Evolutionary conservation across 345 rosid genomes (phyloP).

Genomic region (Salix dunnii): DNA sequence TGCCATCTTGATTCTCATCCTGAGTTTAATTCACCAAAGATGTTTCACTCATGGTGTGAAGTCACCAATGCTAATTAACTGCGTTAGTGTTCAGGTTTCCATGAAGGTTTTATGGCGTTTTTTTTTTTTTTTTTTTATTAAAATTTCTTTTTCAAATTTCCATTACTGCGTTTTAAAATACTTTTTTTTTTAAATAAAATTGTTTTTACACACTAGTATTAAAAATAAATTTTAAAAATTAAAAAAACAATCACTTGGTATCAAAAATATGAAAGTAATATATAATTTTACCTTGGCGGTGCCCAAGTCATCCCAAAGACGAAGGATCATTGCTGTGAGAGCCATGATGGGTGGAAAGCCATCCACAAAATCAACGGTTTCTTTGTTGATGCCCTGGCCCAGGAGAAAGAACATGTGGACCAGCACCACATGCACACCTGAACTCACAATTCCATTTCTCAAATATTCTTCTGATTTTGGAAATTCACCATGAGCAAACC

Average conservation of each 20-base stretch:
- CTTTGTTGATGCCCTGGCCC: slow-evolving; percentile 29
- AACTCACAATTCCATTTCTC: slow-evolving; percentile 47
- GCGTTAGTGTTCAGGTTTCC: too few species aligned
- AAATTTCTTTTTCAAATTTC: too few species aligned
- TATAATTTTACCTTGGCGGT: too few species aligned
- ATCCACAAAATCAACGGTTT: slow-evolving; percentile 36
- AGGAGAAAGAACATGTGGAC: slow-evolving; percentile 47
- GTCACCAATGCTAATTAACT: slow-evolving; percentile 10
- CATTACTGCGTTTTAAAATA: too few species aligned
- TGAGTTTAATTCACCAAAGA: neutral
- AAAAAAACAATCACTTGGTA: too few species aligned
- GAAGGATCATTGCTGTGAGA: slow-evolving; percentile 28
- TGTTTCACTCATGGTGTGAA: slow-evolving; percentile 17
- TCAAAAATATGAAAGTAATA: too few species aligned
- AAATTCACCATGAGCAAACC: slow-evolving; percentile 38
- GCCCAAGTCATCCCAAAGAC: slow-evolving; percentile 51
- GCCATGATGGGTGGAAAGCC: slow-evolving; percentile 31
- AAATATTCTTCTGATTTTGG: slow-evolving; percentile 46
- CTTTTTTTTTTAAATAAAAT: too few species aligned
- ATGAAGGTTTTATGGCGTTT: too few species aligned
- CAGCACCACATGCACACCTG: slow-evolving; percentile 46
- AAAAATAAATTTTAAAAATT: too few species aligned
- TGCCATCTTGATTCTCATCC: slow-evolving; percentile 49
- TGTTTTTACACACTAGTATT: too few species aligned
- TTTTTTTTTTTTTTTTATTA: too few species aligned